phyloP scores from a whole-genome alignment of 2,329 filamentous ascomycete genomes.

The Phialophora chinensis region DNA sequence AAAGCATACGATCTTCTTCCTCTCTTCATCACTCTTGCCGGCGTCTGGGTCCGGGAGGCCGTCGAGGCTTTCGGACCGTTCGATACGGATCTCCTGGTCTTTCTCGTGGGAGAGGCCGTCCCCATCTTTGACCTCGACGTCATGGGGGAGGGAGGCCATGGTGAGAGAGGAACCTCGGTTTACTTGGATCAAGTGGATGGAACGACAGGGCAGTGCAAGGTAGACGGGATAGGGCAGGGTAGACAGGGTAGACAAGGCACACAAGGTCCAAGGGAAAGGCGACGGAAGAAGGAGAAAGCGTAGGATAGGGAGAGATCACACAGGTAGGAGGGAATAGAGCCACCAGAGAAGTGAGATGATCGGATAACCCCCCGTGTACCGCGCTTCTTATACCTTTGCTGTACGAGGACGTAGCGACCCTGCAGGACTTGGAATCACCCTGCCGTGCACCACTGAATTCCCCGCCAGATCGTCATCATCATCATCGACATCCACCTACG shows the following conservation, averaged over 20 bases:
- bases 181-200: not conserved
- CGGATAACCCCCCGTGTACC: no score
- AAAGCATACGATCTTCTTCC: constrained; percentile 61
- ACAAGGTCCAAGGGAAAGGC: not conserved
- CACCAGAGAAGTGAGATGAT: no score
- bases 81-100: constrained; percentile 18
- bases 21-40: constrained; percentile 67
- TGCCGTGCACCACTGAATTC: no score
- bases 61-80: constrained; percentile 25
- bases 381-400: no score
- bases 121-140: not conserved
- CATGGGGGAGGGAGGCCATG: not conserved
- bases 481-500: no score
- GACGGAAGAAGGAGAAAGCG: no score
- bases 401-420: no score
- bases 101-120: constrained; percentile 5
- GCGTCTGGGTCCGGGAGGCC: constrained; percentile 63
- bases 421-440: no score
- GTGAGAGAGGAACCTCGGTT: not conserved
- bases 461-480: no score
- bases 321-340: no score
- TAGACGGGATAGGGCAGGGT: no score
- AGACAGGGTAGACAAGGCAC: not conserved
- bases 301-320: no score
- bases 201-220: not conserved